Evolutionary conservation across 2,329 filamentous ascomycete species (phyloP).

Genomic region (Boeremia lycopersici): DNA sequence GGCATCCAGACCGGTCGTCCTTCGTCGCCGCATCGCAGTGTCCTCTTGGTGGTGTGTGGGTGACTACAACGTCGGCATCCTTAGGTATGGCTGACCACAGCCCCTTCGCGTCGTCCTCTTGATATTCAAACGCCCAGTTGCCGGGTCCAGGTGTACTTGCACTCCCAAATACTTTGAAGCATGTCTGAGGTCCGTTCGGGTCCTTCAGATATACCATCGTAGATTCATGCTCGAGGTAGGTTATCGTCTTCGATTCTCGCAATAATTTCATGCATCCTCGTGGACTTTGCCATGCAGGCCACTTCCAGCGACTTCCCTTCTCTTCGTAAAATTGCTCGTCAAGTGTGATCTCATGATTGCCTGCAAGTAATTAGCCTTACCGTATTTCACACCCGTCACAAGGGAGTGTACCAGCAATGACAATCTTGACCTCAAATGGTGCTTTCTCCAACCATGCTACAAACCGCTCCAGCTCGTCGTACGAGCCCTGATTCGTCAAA

Average conservation of each 20-base stretch:
- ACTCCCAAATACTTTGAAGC: conserved; percentile 72
- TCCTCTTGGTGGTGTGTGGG: conserved; percentile 69
- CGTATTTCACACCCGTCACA: neutral
- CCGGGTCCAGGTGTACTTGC: conserved; percentile 65
- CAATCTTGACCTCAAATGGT: conserved; percentile 72
- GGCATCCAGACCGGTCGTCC: conserved; percentile 60
- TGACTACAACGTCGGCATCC: conserved; percentile 69
- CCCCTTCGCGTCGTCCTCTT: conserved; percentile 45
- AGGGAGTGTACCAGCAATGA: conserved; percentile 63
- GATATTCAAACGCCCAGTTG: conserved; percentile 73
- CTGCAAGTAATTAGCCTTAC: conserved; percentile 45
- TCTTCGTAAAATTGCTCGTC: conserved; percentile 66
- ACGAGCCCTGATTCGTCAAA: conserved; percentile 73
- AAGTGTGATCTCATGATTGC: conserved; percentile 77
- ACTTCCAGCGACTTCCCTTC: conserved; percentile 62
- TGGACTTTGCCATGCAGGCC: conserved; percentile 60
- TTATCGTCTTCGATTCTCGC: conserved; percentile 57
- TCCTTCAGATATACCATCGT: conserved; percentile 60
- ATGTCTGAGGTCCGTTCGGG: conserved; percentile 55
- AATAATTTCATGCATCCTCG: conserved; percentile 62
- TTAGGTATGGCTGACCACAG: conserved; percentile 68
- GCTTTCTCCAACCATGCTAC: conserved; percentile 71
- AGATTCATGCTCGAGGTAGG: conserved; percentile 68
- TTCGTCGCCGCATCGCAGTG: conserved; percentile 59
- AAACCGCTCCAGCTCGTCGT: conserved; percentile 62